A percentile compares a stretch with the other conserved stretches of the same genome.
phyloP scores from a whole-genome alignment of 805 yeast species.

The Metschnikowia cerradonensis region DNA sequence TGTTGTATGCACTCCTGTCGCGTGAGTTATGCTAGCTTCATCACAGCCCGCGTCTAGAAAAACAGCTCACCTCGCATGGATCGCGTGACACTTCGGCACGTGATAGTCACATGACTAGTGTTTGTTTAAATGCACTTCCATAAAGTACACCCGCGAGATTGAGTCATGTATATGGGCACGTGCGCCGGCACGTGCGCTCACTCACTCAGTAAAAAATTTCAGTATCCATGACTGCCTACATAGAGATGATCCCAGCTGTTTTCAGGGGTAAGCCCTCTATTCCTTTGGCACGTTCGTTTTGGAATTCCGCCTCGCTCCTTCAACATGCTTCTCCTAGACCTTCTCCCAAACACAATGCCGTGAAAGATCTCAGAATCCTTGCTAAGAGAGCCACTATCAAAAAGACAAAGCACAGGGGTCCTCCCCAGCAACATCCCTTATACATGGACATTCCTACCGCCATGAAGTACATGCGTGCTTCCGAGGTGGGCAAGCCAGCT shows the following conservation, averaged over 20 bases:
- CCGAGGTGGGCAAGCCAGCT: slow-evolving; percentile 81
- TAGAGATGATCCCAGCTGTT: slow-evolving; percentile 6
- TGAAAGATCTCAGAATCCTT: slow-evolving; percentile 15
- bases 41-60: not conserved
- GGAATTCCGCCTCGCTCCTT: slow-evolving; percentile 1
- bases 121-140: not conserved
- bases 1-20: not conserved
- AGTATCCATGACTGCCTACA: not conserved
- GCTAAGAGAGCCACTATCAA: slow-evolving; percentile 12
- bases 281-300: slow-evolving; percentile 6
- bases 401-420: slow-evolving; percentile 20
- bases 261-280: slow-evolving; percentile 3
- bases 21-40: not conserved
- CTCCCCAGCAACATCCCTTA: slow-evolving; percentile 49
- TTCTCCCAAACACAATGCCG: slow-evolving; percentile 16
- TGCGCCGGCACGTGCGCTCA: not conserved
- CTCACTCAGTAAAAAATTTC: not conserved
- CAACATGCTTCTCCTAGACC: slow-evolving; percentile 10
- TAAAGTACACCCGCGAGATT: not conserved
- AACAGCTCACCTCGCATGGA: not conserved
- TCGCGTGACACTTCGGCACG: not conserved
- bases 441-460: slow-evolving; percentile 73
- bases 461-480: slow-evolving; percentile 74
- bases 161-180: not conserved
- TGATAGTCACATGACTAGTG: not conserved